These are phyloP conservation scores for Fraxinus anomala DNA, from an alignment of 257 asterid genomes.

Conservation along the genomic window DNA sequence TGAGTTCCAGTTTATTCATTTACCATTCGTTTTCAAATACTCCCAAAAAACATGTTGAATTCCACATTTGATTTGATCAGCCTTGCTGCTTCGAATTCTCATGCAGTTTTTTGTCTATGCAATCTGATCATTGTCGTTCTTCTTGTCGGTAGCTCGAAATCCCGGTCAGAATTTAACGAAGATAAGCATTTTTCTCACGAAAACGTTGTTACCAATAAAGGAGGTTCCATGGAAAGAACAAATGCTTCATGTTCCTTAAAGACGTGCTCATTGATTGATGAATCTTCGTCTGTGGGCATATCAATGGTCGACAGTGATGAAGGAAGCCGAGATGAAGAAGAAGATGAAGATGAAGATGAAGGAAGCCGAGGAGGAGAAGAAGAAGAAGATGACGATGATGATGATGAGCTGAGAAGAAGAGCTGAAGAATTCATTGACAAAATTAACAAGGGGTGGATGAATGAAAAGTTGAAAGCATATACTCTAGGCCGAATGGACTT, in stretches of 20 bases:
- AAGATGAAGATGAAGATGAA: neutral
- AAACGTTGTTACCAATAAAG: neutral
- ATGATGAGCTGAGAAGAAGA: conserved; percentile 44
- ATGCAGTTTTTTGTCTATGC: conserved; percentile 55
- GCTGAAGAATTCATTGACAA: conserved; percentile 59
- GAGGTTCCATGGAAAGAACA: neutral
- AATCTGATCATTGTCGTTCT: conserved; percentile 60
- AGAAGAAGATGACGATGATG: neutral
- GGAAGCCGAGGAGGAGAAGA: neutral
- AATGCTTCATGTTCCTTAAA: neutral
- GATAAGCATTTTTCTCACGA: conserved; percentile 17
- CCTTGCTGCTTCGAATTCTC: conserved; percentile 60
- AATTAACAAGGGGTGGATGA: conserved; percentile 51
- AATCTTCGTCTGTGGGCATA: conserved; percentile 20
- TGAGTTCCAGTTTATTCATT: neutral
- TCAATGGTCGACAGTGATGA: conserved; percentile 14
- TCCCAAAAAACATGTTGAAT: conserved; percentile 36
- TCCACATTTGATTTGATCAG: conserved; percentile 52
- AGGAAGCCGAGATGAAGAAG: neutral
- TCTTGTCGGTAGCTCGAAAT: conserved; percentile 42
- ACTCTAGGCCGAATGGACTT: conserved; percentile 7
- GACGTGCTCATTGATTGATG: conserved; percentile 2
- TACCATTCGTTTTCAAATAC: neutral
- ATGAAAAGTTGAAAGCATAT: conserved; percentile 36
- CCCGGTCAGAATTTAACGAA: conserved; percentile 18